A percentile compares a stretch with the other conserved stretches of the same genome.
Conservation (phyloP, 805 yeast genomes). For the Scheffersomyces coipomensis region DNA sequence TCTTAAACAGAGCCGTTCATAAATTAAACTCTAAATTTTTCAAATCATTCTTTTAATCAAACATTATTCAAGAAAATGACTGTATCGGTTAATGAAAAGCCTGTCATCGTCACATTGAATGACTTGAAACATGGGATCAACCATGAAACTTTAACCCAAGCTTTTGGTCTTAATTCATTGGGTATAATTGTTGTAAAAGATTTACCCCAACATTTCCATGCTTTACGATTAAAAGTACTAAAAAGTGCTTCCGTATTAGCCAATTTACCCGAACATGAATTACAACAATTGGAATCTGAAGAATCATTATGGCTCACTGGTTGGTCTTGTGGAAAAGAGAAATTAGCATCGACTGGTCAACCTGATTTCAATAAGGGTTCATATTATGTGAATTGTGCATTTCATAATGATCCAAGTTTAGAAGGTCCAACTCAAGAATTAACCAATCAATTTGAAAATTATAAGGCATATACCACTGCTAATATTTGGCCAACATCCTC, state of each 20-base stretch:
- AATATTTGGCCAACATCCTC: constrained; percentile 50
- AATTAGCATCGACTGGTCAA: constrained; percentile 35
- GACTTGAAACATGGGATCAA: constrained; percentile 30
- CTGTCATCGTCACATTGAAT: constrained; percentile 29
- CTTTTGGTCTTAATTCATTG: constrained; percentile 56
- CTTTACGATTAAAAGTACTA: constrained; percentile 43
- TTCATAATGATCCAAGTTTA: constrained; percentile 38
- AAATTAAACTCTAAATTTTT: too few relatives aligned
- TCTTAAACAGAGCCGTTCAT: too few relatives aligned
- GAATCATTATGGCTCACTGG: constrained; percentile 56
- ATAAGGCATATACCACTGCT: constrained; percentile 45
- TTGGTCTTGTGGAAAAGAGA: constrained; percentile 61
- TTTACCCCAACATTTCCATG: constrained; percentile 36
- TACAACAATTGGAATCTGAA: constrained; percentile 42
- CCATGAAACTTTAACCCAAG: constrained; percentile 31
- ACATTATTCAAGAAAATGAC: background rate
- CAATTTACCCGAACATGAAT: constrained; percentile 27
- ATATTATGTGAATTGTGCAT: constrained; percentile 58
- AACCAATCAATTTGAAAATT: constrained; percentile 25
- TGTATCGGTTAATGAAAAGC: too few relatives aligned
- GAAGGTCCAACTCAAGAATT: constrained; percentile 47
- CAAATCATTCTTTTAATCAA: too few relatives aligned
- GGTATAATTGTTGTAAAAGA: constrained; percentile 51
- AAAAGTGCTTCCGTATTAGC: constrained; percentile 43
- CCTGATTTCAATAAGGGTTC: constrained; percentile 57